These are phyloP conservation scores for Curvularia sp. DNA, from an alignment of 2,329 filamentous ascomycete genomes.

Conservation along the genomic window DNA sequence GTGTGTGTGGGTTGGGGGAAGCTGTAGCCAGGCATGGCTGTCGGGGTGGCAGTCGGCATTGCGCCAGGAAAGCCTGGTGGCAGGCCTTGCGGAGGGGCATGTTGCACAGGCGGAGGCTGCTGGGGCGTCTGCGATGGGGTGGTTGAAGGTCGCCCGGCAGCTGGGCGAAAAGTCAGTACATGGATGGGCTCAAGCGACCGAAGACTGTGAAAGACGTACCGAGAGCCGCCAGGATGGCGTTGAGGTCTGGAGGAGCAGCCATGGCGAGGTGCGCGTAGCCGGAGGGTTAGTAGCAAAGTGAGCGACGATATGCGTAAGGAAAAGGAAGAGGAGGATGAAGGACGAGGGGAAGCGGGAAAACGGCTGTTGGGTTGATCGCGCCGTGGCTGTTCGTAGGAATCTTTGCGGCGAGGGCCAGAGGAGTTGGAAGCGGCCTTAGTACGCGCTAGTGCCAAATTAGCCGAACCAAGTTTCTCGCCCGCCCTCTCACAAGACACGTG, in stretches of 20 bases:
- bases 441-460: conserved; percentile 15
- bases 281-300: conserved; percentile 10
- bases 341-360: background rate
- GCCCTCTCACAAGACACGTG: background rate
- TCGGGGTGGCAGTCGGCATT: conserved; percentile 51
- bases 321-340: background rate
- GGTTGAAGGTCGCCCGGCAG: conserved; percentile 55
- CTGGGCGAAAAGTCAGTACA: conserved; percentile 39
- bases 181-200: background rate
- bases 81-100: conserved; percentile 53
- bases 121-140: conserved; percentile 57
- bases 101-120: conserved; percentile 50
- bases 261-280: conserved; percentile 30
- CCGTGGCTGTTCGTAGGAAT: conserved; percentile 23
- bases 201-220: conserved; percentile 33
- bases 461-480: conserved; percentile 8
- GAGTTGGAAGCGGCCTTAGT: conserved; percentile 17
- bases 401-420: conserved; percentile 24
- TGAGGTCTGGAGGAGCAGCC: conserved; percentile 48
- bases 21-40: conserved; percentile 54
- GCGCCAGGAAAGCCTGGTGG: conserved; percentile 55
- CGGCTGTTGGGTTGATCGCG: conserved; percentile 15
- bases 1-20: conserved; percentile 74
- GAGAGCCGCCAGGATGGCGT: conserved; percentile 49
- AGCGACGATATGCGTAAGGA: background rate